Evolutionary conservation across 2,329 filamentous ascomycete genomes (phyloP).

Genomic region (Fusarium multiceps): DNA sequence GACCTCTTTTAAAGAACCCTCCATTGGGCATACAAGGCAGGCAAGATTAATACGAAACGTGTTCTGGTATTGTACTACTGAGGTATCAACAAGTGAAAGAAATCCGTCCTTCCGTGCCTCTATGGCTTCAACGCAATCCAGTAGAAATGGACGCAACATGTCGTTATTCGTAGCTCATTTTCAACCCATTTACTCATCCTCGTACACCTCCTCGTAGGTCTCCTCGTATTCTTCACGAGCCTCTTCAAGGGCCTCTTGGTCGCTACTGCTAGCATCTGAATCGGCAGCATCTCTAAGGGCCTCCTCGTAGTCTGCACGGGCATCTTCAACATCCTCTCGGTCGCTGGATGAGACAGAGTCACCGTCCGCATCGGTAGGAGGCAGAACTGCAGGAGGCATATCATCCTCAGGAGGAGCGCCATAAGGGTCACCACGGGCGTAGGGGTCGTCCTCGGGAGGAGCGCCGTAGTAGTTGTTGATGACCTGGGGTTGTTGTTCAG

Average conservation of each 20-base stretch:
- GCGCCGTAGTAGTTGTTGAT: conserved; percentile 32
- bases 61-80: conserved; percentile 29
- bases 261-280: conserved; percentile 62
- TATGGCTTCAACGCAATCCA: conserved; percentile 26
- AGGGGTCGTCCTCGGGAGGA: conserved; percentile 35
- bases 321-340: conserved; percentile 56
- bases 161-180: conserved; percentile 39
- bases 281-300: conserved; percentile 53
- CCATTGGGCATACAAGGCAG: not conserved
- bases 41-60: conserved; percentile 4
- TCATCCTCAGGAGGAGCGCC: conserved; percentile 27
- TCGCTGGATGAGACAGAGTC: conserved; percentile 57
- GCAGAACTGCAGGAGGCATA: conserved; percentile 52
- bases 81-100: conserved; percentile 36
- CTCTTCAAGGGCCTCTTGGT: conserved; percentile 64
- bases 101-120: conserved; percentile 26
- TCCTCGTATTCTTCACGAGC: conserved; percentile 62
- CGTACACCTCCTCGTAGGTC: conserved; percentile 45
- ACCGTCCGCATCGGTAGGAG: conserved; percentile 55
- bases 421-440: conserved; percentile 17
- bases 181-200: conserved; percentile 37
- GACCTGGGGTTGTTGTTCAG: conserved; percentile 1
- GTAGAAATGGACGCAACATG: conserved; percentile 34
- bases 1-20: not conserved
- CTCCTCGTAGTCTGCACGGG: conserved; percentile 57